phyloP scores from a whole-genome alignment of 2,329 filamentous ascomycete species.

The Trichoderma koningii region DNA sequence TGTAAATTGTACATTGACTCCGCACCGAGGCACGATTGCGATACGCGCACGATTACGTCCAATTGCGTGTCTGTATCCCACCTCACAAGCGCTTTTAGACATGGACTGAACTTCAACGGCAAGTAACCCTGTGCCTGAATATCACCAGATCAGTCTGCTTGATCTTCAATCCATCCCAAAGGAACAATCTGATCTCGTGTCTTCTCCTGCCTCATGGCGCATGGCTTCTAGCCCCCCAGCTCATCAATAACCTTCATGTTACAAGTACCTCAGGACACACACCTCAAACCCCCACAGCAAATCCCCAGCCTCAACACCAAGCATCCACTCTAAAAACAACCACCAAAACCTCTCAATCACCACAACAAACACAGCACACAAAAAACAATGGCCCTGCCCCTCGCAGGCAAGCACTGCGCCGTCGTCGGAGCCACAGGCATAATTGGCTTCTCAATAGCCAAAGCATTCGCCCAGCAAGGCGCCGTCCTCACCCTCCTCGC shows the following conservation, averaged over 20 bases:
- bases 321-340: neutral
- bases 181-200: too few species aligned
- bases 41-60: neutral
- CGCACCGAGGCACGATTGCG: constrained; percentile 3
- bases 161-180: too few species aligned
- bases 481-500: constrained; percentile 63
- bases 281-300: neutral
- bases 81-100: too few species aligned
- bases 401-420: constrained; percentile 56
- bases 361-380: neutral
- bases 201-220: neutral
- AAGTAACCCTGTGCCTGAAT: too few species aligned
- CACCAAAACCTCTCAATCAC: neutral
- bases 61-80: neutral
- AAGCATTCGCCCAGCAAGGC: constrained; percentile 64
- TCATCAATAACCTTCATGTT: too few species aligned
- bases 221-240: neutral
- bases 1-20: neutral
- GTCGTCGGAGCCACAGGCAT: constrained; percentile 71
- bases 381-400: constrained; percentile 36
- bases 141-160: too few species aligned
- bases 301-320: constrained; percentile 3
- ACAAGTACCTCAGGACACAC: too few species aligned
- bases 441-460: constrained; percentile 69
- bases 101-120: too few species aligned